Evolutionary conservation across 345 rosid genomes (phyloP), one percentile per base, ranked within the genome.

Genomic region (Arabidopsis arenosa): DNA sequence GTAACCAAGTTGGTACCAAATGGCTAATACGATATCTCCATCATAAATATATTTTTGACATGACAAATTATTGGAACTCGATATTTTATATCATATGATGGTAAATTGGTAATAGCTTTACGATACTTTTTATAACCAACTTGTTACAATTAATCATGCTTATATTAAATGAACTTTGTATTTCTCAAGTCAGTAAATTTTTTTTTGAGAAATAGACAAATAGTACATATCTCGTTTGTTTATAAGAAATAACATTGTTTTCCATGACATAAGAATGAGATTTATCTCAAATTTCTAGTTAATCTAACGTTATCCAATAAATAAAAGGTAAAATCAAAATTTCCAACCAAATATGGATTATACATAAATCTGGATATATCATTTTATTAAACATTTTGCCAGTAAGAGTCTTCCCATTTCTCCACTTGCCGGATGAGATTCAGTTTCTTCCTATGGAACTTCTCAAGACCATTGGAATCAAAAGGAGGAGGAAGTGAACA

Each of bases 401-500:
- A 83, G 40, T 81, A 87, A 47, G 63, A 52, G 11, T 83, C 74
- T 74, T 88, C 96, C 96, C 91, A 87, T 47, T 80, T 84, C 77
- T 85, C 85, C 52, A 86, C 96, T 81, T 78, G 78, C 41, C 75
- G 63, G 1, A 77, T 77, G 15, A 86, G 80, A 53, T 74, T 80
- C 49, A 65, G 9, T 56, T 84, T 84, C 35, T 77, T 87, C 32
- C 75, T 78, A 23, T 78, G 57, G 55, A 79, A 76, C 14, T 66
- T 64, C 2, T 66, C 71, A 8, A 87, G 79, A 39, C 44, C 66
- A 7, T 44, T 56, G 75, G 86, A 75, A 48, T 78, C 81, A 62
- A 75, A 87, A 40, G 94, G 90, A 44, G 84, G 83, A 43, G 92
- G 86, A 66, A 91, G n/a, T 11, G 74, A 64, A 80, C 97, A 89